Base-by-base conservation (phyloP, 495 filamentous ascomycete species). In the Aspergillus homomorphus region DNA sequence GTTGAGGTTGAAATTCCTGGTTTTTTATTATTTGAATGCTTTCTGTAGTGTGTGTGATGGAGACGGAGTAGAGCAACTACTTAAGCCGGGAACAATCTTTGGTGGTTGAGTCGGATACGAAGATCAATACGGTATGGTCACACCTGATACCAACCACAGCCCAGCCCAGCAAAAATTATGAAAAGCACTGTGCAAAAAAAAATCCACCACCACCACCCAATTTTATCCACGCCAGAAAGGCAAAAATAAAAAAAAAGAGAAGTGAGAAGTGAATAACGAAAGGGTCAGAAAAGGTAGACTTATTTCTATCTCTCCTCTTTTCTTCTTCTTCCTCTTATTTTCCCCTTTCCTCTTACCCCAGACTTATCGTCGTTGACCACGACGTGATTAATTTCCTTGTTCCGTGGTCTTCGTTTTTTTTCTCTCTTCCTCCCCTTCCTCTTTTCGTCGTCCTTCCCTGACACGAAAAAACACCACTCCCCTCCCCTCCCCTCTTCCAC, bases 281-380 rank as follows among this genome's bases (percentile, higher is more conserved):
- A 62, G 57, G 57, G 50, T 56, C 55, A 65, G 58, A 65, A 61
- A 55, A 59, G 48, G 60, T 51, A 51, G 18, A 48, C 49, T 61
- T 67, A 48, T 59, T 58, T 46, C 51, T 48, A 48, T 38, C 23
- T 61, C 54, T 57, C 50, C 51, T 53, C 23, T 41, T 43, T 26
- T 51, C 33, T 59, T 44, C 42, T 54, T 61, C 41, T 51, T 48
- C 16, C 28, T 52, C 38, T 41, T 42, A 44, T 56, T 30, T 46
- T 43, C 45, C 45, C 43, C 53, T 55, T 49, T 53, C 49, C 41
- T 57, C 56, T 45, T 61, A 58, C 62, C 59, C 58, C 57, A 62
- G 53, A 59, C 21, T 42, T 56, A 62, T 62, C 63, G 63, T 66
- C 63, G 63, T 66, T 62, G 57, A 60, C 58, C 63, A 62, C 63